phyloP scores from a whole-genome alignment of 441 rosid species.

The Hura crepitans region DNA sequence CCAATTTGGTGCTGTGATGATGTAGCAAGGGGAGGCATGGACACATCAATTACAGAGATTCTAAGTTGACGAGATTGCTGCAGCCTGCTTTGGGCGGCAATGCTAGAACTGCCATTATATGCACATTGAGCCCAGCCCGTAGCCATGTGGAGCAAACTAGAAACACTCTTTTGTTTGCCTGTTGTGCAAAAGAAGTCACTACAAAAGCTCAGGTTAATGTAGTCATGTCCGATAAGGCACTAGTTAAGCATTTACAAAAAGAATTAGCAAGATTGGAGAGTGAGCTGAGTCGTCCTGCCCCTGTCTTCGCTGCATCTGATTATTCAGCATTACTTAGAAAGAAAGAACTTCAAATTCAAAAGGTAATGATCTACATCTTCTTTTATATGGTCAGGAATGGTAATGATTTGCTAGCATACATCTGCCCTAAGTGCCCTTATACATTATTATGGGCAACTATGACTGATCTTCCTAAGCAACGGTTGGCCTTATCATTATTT shows the following conservation, averaged over 20 bases:
- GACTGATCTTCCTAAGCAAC: not conserved
- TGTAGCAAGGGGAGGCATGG: slow-evolving; percentile 88
- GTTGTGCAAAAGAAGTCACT: slow-evolving; percentile 95
- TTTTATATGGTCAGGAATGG: not conserved
- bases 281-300: slow-evolving; percentile 65
- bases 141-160: slow-evolving; percentile 93
- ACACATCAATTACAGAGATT: slow-evolving; percentile 88
- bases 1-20: slow-evolving; percentile 21
- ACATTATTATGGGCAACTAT: not conserved
- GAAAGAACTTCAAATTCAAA: slow-evolving; percentile 84
- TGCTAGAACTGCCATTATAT: slow-evolving; percentile 90
- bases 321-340: slow-evolving; percentile 56
- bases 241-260: slow-evolving; percentile 87
- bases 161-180: slow-evolving; percentile 94
- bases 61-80: slow-evolving; percentile 81
- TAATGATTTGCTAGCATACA: slow-evolving; percentile 1
- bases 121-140: slow-evolving; percentile 88
- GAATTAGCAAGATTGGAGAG: slow-evolving; percentile 91
- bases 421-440: too few species aligned
- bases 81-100: slow-evolving; percentile 92
- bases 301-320: slow-evolving; percentile 48
- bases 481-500: not conserved
- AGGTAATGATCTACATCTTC: slow-evolving; percentile 41
- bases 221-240: slow-evolving; percentile 94
- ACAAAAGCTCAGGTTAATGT: slow-evolving; percentile 96